These are phyloP conservation scores for Favolaschia claudopus DNA, from an alignment of 768 basidiomycete species.

Conservation along the genomic window DNA sequence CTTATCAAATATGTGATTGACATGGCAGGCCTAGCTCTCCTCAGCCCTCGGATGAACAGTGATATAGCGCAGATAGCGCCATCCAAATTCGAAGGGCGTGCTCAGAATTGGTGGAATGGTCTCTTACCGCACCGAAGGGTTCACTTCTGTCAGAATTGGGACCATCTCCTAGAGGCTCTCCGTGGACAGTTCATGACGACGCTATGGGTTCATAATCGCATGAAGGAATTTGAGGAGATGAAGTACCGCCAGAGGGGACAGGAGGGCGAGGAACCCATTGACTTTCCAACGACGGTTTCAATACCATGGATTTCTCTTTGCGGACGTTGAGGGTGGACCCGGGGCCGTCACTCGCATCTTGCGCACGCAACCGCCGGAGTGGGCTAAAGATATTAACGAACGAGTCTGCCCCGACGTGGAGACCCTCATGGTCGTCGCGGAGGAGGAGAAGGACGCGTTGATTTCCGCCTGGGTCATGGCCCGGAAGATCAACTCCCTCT, in stretches of 20 bases:
- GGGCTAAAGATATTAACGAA: neutral
- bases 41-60: neutral
- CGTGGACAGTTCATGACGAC: neutral
- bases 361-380: neutral
- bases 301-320: neutral
- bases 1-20: neutral
- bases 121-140: neutral
- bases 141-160: neutral
- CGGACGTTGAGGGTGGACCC: neutral
- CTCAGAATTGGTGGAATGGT: neutral
- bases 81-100: neutral
- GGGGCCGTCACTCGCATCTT: neutral
- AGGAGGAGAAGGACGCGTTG: neutral
- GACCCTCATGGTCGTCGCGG: neutral
- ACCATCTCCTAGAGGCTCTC: neutral
- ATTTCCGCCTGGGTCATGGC: neutral
- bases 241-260: neutral
- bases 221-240: neutral
- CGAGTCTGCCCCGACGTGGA: neutral
- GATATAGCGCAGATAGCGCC: slow-evolving; percentile 5
- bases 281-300: slow-evolving; percentile 1
- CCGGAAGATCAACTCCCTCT: neutral
- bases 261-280: neutral
- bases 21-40: neutral
- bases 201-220: neutral